Percentiles rank a stretch among this genome's conserved stretches.
Evolutionary conservation across 2,329 filamentous ascomycete genomes (phyloP).

Genomic region (Colletotrichum truncatum): DNA sequence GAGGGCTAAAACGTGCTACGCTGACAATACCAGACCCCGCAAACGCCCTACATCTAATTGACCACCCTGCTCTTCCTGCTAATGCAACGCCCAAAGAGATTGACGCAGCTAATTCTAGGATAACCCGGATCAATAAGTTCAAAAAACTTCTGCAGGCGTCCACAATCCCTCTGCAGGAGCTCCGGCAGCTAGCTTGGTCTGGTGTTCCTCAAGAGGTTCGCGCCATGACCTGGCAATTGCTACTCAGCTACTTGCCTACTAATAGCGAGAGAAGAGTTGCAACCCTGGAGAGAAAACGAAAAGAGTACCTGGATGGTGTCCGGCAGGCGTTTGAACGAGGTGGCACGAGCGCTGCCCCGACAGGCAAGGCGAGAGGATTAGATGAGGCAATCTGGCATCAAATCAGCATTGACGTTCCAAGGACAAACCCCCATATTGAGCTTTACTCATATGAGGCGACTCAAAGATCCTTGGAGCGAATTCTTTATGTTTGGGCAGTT

Average conservation of each 20-base stretch:
- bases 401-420: slow-evolving; percentile 96
- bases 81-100: slow-evolving; percentile 84
- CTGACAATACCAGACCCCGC: slow-evolving; percentile 70
- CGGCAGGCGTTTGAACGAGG: slow-evolving; percentile 75
- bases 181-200: slow-evolving; percentile 90
- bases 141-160: slow-evolving; percentile 94
- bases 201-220: slow-evolving; percentile 94
- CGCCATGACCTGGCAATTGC: slow-evolving; percentile 98
- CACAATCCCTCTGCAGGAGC: slow-evolving; percentile 84
- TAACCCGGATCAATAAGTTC: slow-evolving; percentile 97
- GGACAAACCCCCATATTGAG: slow-evolving; percentile 95
- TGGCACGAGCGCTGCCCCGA: slow-evolving; percentile 34
- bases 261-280: slow-evolving; percentile 92
- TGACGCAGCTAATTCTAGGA: slow-evolving; percentile 86
- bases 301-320: slow-evolving; percentile 95
- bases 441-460: slow-evolving; percentile 97
- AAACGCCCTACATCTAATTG: slow-evolving; percentile 94
- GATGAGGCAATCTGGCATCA: slow-evolving; percentile 99
- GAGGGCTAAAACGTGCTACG: background rate
- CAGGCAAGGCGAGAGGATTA: slow-evolving; percentile 70
- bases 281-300: slow-evolving; percentile 91
- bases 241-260: slow-evolving; percentile 95
- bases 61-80: slow-evolving; percentile 78
- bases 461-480: slow-evolving; percentile 91
- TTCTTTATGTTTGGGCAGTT: slow-evolving; percentile 97